phyloP scores from a whole-genome alignment of 2,329 filamentous ascomycete species.

The Fusarium coicis region DNA sequence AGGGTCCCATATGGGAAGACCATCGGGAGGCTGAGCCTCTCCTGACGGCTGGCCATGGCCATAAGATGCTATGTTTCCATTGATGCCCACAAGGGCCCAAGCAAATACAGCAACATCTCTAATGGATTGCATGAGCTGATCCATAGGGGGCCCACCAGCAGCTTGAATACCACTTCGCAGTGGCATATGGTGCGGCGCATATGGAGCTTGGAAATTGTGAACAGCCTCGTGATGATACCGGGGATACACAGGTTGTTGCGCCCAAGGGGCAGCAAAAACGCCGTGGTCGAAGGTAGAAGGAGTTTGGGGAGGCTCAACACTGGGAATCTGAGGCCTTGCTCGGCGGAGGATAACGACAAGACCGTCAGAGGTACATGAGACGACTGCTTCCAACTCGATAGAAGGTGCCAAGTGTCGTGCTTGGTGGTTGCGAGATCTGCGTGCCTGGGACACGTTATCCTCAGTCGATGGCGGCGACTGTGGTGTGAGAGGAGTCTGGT shows the following conservation, averaged over 20 bases:
- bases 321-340: slow-evolving; percentile 76
- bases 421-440: slow-evolving; percentile 5
- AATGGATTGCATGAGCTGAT: slow-evolving; percentile 81
- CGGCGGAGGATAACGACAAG: slow-evolving; percentile 83
- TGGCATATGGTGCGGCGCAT: slow-evolving; percentile 58
- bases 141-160: slow-evolving; percentile 63
- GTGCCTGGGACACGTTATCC: not conserved
- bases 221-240: slow-evolving; percentile 53
- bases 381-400: slow-evolving; percentile 86
- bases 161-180: slow-evolving; percentile 57
- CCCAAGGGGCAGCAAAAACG: slow-evolving; percentile 85
- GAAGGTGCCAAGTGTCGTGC: slow-evolving; percentile 50
- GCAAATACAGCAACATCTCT: slow-evolving; percentile 89
- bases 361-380: slow-evolving; percentile 90
- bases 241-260: slow-evolving; percentile 69
- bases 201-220: slow-evolving; percentile 45
- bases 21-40: slow-evolving; percentile 66
- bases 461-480: slow-evolving; percentile 9
- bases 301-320: slow-evolving; percentile 59
- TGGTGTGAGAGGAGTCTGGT: slow-evolving; percentile 35
- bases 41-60: slow-evolving; percentile 69
- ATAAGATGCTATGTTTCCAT: slow-evolving; percentile 76
- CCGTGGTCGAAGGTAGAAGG: slow-evolving; percentile 66
- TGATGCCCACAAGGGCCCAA: slow-evolving; percentile 86
- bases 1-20: slow-evolving; percentile 45